phyloP scores from a whole-genome alignment of 1,284 basidiomycete species.

The Anthracocystis walkeri region DNA sequence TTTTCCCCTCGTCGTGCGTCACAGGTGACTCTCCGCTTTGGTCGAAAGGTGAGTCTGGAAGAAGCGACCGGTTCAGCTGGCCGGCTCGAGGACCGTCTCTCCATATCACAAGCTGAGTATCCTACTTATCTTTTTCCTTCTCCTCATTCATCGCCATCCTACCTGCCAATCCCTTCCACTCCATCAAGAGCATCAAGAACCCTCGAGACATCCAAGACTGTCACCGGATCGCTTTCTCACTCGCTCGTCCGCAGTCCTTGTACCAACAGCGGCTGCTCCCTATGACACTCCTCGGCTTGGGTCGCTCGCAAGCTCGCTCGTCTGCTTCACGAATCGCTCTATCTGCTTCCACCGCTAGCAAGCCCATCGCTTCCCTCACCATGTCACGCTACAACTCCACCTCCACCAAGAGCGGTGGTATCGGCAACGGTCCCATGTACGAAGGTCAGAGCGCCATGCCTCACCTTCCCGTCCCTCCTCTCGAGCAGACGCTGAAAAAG shows the following conservation, averaged over 20 bases:
- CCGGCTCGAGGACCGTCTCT: not conserved
- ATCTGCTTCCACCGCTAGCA: conserved; percentile 14
- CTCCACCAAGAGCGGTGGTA: conserved; percentile 38
- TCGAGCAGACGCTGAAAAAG: conserved; percentile 66
- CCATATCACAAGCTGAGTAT: too few relatives aligned
- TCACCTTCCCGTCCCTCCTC: conserved; percentile 64
- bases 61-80: conserved; percentile 5
- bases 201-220: not conserved
- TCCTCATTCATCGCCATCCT: too few relatives aligned
- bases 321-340: conserved; percentile 37
- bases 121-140: too few relatives aligned
- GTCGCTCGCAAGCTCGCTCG: conserved; percentile 45
- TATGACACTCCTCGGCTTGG: conserved; percentile 46
- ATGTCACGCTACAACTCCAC: conserved; percentile 48
- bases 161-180: not conserved
- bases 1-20: not conserved
- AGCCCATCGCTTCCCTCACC: conserved; percentile 14
- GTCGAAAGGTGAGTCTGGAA: not conserved
- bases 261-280: conserved; percentile 25
- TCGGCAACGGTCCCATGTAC: conserved; percentile 55
- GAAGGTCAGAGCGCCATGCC: conserved; percentile 64
- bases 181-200: not conserved
- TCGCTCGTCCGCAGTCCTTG: not conserved
- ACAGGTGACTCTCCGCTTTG: conserved; percentile 1
- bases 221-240: not conserved